These are phyloP conservation scores for Dendrostoma leiphaemia DNA, from an alignment of 2,329 filamentous ascomycete genomes.

Conservation along the genomic window DNA sequence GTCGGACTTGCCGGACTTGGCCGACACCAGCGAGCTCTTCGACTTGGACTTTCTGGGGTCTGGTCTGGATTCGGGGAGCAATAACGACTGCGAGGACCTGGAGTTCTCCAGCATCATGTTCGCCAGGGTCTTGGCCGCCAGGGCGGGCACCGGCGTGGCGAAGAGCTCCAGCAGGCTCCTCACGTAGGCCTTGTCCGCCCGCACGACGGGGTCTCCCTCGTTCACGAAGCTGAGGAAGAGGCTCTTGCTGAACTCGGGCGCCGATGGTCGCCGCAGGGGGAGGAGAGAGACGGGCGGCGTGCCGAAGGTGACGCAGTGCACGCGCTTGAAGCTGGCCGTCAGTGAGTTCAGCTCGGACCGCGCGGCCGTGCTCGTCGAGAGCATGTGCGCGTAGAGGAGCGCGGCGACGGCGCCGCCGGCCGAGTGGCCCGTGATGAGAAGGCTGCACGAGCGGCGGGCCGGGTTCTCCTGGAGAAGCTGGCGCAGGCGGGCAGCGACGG, in stretches of 20 bases:
- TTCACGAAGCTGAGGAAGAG: slow-evolving; percentile 80
- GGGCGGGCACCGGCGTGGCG: slow-evolving; percentile 53
- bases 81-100: slow-evolving; percentile 6
- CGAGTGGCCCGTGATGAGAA: slow-evolving; percentile 83
- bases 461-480: slow-evolving; percentile 72
- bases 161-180: slow-evolving; percentile 71
- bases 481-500: slow-evolving; percentile 69
- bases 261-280: slow-evolving; percentile 60
- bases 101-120: slow-evolving; percentile 2
- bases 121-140: slow-evolving; percentile 2
- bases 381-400: slow-evolving; percentile 80
- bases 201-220: slow-evolving; percentile 77
- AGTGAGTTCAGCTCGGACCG: slow-evolving; percentile 69
- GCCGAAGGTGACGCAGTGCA: slow-evolving; percentile 87
- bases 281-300: slow-evolving; percentile 73
- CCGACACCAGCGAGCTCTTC: slow-evolving; percentile 25
- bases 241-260: slow-evolving; percentile 55
- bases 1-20: slow-evolving; percentile 25
- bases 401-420: slow-evolving; percentile 82
- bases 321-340: slow-evolving; percentile 68
- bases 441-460: slow-evolving; percentile 59
- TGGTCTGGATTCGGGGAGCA: slow-evolving; percentile 17
- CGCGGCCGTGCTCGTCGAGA: slow-evolving; percentile 52
- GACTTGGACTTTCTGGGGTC: slow-evolving; percentile 28
- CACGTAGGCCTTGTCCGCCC: slow-evolving; percentile 76